Base-by-base conservation (phyloP, 257 asterid genomes). In the Anisodus tanguticus region DNA sequence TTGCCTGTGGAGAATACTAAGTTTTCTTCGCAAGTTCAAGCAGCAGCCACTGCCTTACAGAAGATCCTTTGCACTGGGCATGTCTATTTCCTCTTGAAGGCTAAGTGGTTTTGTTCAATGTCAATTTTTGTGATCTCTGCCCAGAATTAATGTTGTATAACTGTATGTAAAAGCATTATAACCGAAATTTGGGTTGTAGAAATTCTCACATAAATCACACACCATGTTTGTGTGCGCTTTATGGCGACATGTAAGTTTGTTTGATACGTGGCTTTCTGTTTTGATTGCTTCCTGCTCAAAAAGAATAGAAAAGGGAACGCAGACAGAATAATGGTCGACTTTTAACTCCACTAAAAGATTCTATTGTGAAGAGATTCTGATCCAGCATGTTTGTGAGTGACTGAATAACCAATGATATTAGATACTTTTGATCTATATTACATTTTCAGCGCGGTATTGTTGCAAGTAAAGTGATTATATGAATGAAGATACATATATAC, bases 21-120 rank as follows among this genome's bases (percentile, higher is more conserved):
- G 35, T 66, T 15, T 66, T 82, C 45, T 55, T 26, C 12, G n/a
- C 81, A 51, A 82, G 17, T 54, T 64, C 63, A 64, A 82, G 53
- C 63, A 26, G 78, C 59, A 3, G 66, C 53, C 31, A 51, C 37
- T 31, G 47, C 47, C 64, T 53, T 55, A 26, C 81, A 31, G 35
- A 31, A 31, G 35, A 31, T 53, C 64, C 63, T 26, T 77, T 37
- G 26, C 5, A 9, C 26, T 7, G 31, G 49, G 64, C 49, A 16
- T 77, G 63, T 12, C 3, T 47, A 31, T 31, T 31, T 31, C 35
- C 35, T 31, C 35, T 31, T 31, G 35, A 31, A 31, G 35, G 35
- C 35, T 31, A 22, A 8, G 6, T 15, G 84, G 19, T 64, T 81
- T 31, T 66, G 74, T 82, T 17, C 84, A 22, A 66, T 66, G 0